Conservation (phyloP, 768 basidiomycete species). For the Leccinum incarnatum region DNA sequence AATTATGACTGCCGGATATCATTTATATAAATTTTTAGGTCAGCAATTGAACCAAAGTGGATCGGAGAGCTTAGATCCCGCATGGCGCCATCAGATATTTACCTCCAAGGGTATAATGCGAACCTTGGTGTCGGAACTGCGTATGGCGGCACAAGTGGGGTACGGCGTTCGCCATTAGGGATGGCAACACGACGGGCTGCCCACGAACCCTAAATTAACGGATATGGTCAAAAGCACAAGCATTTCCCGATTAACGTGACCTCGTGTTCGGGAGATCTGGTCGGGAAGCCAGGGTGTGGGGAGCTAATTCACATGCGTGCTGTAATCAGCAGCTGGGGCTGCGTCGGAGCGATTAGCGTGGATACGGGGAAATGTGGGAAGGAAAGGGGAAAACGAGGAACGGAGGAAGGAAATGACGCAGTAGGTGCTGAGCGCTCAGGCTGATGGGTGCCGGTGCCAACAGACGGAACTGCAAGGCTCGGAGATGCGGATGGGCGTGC, state of each 20-base stretch:
- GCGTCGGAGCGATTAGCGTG: constrained; percentile 19
- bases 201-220: constrained; percentile 31
- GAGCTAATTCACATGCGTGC: constrained; percentile 8
- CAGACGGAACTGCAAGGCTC: neutral
- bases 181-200: constrained; percentile 13
- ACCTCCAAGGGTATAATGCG: constrained; percentile 14
- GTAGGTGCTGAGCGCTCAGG: neutral
- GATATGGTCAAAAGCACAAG: constrained; percentile 26
- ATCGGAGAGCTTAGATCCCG: constrained; percentile 24
- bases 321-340: constrained; percentile 18
- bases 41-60: neutral
- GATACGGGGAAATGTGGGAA: constrained; percentile 4
- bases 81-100: constrained; percentile 13
- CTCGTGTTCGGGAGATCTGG: constrained; percentile 25
- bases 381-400: constrained; percentile 8
- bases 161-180: constrained; percentile 21
- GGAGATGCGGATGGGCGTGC: constrained; percentile 18
- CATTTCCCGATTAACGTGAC: constrained; percentile 26
- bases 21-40: neutral
- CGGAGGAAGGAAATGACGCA: constrained; percentile 9
- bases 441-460: neutral
- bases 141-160: constrained; percentile 14
- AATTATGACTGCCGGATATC: neutral
- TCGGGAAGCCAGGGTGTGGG: constrained; percentile 13
- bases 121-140: constrained; percentile 11